Base-by-base conservation (phyloP, 352 stramenopile genomes). In the Pythium brassicae region DNA sequence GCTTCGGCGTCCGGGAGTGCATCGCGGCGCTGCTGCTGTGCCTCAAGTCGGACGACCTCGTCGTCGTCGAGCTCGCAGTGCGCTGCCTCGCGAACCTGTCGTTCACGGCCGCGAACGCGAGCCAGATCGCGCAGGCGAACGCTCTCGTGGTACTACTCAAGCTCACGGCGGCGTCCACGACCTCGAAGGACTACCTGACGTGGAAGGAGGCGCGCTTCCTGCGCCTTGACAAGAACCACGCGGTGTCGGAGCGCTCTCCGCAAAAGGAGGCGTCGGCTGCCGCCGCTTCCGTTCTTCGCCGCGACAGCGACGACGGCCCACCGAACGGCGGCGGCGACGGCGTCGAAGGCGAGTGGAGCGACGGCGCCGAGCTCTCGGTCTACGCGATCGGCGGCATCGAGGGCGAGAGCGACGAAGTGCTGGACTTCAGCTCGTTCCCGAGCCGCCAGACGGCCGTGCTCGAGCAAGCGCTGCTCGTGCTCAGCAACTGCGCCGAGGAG, bases 31-130 rank as follows among this genome's bases (percentile, higher is more conserved):
- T 92, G 26, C 50, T 89, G 17, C 34, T 26, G 9, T 80, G 72
- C 22, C 42, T 92, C 2, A 53, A 76, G 44, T 77, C 68, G 0
- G 71, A 89, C 27, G 83, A 92, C 52, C 61, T 91, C 44, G 50
- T 78, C 11, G 69, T 87, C 37, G 69, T 91, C 22, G 78, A 92
- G 51, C 52, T 89, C 19, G 76, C 74, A 0, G 68, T 82, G 34
- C 82, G 72, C 2, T 86, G 74, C 35, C 62, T 90, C 7, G 83
- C 74, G 0, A 90, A 90, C 35, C 62, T 92, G 8, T 88, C 79
- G 3, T 90, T 91, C 44, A 60, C 70, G 7, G 42, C 66, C 0
- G 47, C 53, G 1, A 92, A 87, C 40, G 74, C 71, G 1, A 63
- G 43, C 0, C 71, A 58, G 17, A 87, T 92, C 23, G 68, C 71